Evolutionary conservation across 2,329 filamentous ascomycete species (phyloP).

Genomic region (Colletotrichum tanaceti): DNA sequence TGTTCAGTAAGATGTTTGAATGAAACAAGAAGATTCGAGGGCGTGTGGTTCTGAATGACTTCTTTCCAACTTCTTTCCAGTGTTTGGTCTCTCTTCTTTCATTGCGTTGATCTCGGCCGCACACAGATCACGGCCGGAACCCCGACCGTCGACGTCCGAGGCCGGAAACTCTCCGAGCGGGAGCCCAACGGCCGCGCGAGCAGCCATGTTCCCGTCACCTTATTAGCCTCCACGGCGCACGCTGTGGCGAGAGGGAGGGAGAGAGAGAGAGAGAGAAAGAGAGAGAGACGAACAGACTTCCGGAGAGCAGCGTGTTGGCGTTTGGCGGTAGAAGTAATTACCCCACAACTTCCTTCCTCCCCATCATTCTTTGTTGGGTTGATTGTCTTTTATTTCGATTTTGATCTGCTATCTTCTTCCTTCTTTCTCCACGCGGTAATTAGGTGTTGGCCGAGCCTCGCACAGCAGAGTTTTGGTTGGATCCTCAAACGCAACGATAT

Average conservation of each 20-base stretch:
- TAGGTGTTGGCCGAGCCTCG: neutral
- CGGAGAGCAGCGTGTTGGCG: neutral
- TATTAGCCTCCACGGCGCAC: slow-evolving; percentile 19
- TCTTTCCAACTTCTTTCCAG: no score
- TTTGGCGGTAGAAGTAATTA: neutral
- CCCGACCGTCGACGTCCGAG: slow-evolving; percentile 19
- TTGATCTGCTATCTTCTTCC: no score
- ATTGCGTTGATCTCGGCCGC: no score
- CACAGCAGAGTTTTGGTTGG: neutral
- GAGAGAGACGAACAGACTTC: neutral
- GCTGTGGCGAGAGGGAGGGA: no score
- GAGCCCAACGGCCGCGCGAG: slow-evolving; percentile 29
- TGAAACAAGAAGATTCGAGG: slow-evolving; percentile 4
- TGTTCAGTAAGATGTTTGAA: neutral
- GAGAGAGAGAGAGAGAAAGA: no score
- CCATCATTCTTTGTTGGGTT: neutral
- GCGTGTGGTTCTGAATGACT: no score
- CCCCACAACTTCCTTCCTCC: neutral
- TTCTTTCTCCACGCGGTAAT: no score
- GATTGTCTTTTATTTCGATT: neutral
- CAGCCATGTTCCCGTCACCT: slow-evolving; percentile 28
- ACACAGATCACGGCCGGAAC: neutral
- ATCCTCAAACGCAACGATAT: slow-evolving; percentile 13
- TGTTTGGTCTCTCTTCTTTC: no score
- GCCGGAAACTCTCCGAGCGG: slow-evolving; percentile 29